Evolutionary conservation across 768 basidiomycete genomes (phyloP), one percentile per base, ranked within the genome.

Genomic region (Naganishia randhawae): DNA sequence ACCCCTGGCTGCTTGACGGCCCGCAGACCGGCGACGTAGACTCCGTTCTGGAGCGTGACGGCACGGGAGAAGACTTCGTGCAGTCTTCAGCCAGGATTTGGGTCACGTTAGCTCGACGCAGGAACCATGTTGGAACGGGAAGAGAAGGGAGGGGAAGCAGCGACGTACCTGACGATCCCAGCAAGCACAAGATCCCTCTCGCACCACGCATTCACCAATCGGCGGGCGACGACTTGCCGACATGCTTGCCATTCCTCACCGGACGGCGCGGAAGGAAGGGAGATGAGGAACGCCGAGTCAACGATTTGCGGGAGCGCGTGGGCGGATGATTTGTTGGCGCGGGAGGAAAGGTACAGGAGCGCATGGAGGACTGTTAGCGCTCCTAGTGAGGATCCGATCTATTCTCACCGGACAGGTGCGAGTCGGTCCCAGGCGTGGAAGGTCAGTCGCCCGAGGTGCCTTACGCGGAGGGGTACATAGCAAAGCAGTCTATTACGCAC

Each of bases 301-400:
- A 84, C 80, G 42, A 82, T 77, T 25, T 75, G 72, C 13, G 73
- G 77, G 22, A 55, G 67, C 31, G 45, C 45, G 45, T 48, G 19
- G 72, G 19, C 37, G 69, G 51, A 61, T 42, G 17, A 25, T 25
- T 50, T 22, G 67, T 11, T 54, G 50, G 66, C 66, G 3, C 74
- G 69, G 0, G 74, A 72, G 14, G 78, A 63, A 48, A 81, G 79
- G 63, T 77, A 75, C 8, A 78, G 74, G 5, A 82, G 71, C 10
- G 80, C 79, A 61, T 79, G 73, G 50, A 80, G 73, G 19, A 82
- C 69, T 2, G 79, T 80, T 22, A 80, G 67, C 19, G 82, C 81
- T n/a, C 83, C 83, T 5, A 83, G 76, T 7, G 82, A 82, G 19
- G 80, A 80, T 0, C 83, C 83, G 68, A 83, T 74, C 81, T 81